A percentile compares a stretch with the other conserved stretches of the same genome.
Evolutionary conservation across 2,329 filamentous ascomycete species (phyloP).

Genomic region (Ceratocystis variospora): DNA sequence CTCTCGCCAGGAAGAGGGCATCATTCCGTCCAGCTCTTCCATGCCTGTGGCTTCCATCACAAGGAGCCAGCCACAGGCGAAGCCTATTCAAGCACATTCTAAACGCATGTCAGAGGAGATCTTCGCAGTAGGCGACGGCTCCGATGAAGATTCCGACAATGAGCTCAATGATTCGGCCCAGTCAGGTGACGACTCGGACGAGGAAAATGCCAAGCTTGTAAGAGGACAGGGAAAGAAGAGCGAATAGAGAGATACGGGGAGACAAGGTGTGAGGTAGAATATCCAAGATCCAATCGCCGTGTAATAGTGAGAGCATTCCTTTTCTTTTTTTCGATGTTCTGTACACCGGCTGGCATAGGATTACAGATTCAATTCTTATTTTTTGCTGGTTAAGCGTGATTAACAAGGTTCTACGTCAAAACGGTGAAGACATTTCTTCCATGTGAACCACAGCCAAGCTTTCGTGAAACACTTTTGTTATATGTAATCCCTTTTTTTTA

Average conservation of each 20-base stretch:
- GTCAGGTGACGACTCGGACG: conserved; percentile 26
- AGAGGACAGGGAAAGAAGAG: conserved; percentile 25
- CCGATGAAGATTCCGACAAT: conserved; percentile 14
- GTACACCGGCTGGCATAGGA: too few species aligned
- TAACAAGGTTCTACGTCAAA: too few species aligned
- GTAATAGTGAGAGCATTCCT: not conserved
- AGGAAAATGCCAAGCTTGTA: conserved; percentile 46
- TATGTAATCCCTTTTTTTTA: too few species aligned
- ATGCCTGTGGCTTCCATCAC: conserved; percentile 9
- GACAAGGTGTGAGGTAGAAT: not conserved
- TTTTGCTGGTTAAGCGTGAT: too few species aligned
- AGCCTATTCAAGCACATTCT: conserved; percentile 26
- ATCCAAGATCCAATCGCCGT: not conserved
- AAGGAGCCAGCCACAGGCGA: conserved; percentile 20
- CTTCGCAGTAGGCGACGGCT: conserved; percentile 70
- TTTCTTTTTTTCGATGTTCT: not conserved
- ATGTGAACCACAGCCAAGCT: too few species aligned
- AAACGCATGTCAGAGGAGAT: conserved; percentile 63
- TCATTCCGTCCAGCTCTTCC: conserved; percentile 15
- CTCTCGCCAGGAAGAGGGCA: conserved; percentile 11
- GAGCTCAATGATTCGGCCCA: not conserved
- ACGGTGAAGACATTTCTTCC: too few species aligned
- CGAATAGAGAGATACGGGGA: conserved; percentile 4
- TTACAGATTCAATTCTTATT: too few species aligned
- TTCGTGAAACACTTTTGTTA: too few species aligned